Conservation (phyloP, 192 early-diverging fungal genomes). For the Chytriomyces confervae region DNA sequence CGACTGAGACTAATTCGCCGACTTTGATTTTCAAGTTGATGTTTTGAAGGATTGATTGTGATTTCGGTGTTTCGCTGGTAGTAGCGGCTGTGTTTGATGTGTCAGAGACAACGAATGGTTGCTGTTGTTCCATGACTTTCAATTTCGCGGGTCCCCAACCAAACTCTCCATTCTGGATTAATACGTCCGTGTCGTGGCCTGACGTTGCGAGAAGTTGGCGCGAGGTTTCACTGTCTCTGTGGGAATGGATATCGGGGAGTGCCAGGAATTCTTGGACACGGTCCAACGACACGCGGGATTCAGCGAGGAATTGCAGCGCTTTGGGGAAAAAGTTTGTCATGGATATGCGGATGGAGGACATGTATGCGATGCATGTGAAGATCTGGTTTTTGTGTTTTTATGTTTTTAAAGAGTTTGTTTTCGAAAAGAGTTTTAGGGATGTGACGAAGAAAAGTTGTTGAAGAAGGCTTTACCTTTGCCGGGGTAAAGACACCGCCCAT, state of each 20-base stretch:
- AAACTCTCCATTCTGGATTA: constrained; percentile 43
- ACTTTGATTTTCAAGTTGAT: constrained; percentile 39
- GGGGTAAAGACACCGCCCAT: constrained; percentile 52
- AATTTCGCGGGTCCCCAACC: constrained; percentile 34
- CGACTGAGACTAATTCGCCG: constrained; percentile 48
- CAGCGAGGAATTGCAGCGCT: constrained; percentile 50
- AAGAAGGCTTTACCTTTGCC: constrained; percentile 36
- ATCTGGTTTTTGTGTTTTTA: constrained; percentile 14
- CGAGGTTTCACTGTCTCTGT: not conserved
- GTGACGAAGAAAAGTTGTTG: constrained; percentile 11
- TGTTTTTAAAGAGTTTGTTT: constrained; percentile 1
- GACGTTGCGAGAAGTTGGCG: constrained; percentile 2
- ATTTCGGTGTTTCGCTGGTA: not conserved
- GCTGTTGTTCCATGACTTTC: not conserved
- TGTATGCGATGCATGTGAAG: constrained; percentile 51
- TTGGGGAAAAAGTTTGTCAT: constrained; percentile 61
- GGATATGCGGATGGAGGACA: constrained; percentile 40
- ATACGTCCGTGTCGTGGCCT: constrained; percentile 33
- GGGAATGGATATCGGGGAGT: constrained; percentile 44
- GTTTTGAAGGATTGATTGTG: constrained; percentile 35
- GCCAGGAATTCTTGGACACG: constrained; percentile 52
- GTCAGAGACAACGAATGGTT: constrained; percentile 7
- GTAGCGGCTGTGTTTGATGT: constrained; percentile 15
- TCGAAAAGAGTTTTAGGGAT: not conserved
- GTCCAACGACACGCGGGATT: constrained; percentile 42